Evolutionary conservation across 345 rosid species (phyloP).

Genomic region (Hevea brasiliensis): DNA sequence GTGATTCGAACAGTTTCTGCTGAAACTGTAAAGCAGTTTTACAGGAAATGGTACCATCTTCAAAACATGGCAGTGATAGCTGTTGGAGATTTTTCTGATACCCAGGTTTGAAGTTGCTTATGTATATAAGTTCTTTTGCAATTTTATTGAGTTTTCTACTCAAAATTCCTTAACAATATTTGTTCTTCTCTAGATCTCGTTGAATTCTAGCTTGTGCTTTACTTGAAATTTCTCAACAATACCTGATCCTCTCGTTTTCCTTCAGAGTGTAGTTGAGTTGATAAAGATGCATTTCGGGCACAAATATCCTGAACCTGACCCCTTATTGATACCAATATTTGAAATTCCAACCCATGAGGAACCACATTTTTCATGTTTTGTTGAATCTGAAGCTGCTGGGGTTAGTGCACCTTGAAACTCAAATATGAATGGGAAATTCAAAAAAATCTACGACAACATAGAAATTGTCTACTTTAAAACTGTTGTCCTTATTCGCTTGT

Average conservation of each 20-base stretch:
- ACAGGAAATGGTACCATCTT: constrained; percentile 79
- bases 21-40: constrained; percentile 69
- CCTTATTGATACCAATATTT: constrained; percentile 52
- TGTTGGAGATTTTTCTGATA: constrained; percentile 89
- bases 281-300: constrained; percentile 70
- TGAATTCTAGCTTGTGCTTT: not conserved
- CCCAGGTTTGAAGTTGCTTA: constrained; percentile 55
- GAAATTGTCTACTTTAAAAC: constrained; percentile 13
- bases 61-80: constrained; percentile 89
- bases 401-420: constrained; percentile 44
- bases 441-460: not conserved
- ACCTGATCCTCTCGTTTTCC: constrained; percentile 14
- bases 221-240: constrained; percentile 16
- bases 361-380: constrained; percentile 77
- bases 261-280: constrained; percentile 77
- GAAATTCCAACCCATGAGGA: constrained; percentile 76
- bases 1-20: constrained; percentile 80
- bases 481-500: constrained; percentile 31
- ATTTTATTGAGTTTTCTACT: not conserved
- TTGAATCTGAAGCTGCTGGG: constrained; percentile 92
- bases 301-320: constrained; percentile 45
- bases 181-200: not conserved
- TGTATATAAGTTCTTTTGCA: constrained; percentile 9
- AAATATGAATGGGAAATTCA: not conserved
- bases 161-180: constrained; percentile 21